Conservation (phyloP, 139 green algal species). For the Axilococcus clingmanii region DNA sequence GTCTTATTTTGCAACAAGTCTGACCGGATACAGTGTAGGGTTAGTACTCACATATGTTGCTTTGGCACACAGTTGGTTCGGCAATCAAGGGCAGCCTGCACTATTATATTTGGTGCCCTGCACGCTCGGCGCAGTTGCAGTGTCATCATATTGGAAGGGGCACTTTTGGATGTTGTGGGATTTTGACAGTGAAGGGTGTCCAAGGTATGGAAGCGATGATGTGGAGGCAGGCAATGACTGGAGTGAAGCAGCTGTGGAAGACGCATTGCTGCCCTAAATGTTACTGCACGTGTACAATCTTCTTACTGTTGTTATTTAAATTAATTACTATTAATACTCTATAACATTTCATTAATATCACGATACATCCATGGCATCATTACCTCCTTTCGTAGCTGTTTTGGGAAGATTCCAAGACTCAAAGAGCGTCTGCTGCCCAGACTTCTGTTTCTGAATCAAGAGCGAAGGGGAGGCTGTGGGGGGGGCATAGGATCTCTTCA, state of each 20-base stretch:
- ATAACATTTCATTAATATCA: no score
- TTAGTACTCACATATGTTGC: slow-evolving; percentile 78
- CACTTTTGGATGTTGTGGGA: slow-evolving; percentile 45
- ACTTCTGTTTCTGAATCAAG: background rate
- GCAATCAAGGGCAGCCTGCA: slow-evolving; percentile 70
- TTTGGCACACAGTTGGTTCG: slow-evolving; percentile 41
- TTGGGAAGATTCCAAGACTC: background rate
- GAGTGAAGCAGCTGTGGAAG: no score
- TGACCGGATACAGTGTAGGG: slow-evolving; percentile 55
- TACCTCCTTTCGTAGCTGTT: background rate
- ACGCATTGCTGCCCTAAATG: no score
- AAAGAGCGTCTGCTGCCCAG: slow-evolving; percentile 6
- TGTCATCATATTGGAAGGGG: slow-evolving; percentile 26
- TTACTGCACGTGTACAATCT: no score
- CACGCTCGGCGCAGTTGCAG: slow-evolving; percentile 55
- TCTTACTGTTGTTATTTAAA: no score
- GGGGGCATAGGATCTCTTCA: slow-evolving; percentile 5
- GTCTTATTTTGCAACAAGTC: slow-evolving; percentile 40
- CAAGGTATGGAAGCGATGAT: no score
- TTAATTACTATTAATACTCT: no score
- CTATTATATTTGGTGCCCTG: slow-evolving; percentile 90
- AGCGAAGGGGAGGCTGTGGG: slow-evolving; percentile 2
- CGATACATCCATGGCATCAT: no score
- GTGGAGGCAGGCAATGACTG: no score
- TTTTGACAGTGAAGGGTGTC: no score